Percentiles rank a stretch among this genome's conserved stretches.
phyloP scores from a whole-genome alignment of 2,329 filamentous ascomycete species.

The Lachnum nothofagi region DNA sequence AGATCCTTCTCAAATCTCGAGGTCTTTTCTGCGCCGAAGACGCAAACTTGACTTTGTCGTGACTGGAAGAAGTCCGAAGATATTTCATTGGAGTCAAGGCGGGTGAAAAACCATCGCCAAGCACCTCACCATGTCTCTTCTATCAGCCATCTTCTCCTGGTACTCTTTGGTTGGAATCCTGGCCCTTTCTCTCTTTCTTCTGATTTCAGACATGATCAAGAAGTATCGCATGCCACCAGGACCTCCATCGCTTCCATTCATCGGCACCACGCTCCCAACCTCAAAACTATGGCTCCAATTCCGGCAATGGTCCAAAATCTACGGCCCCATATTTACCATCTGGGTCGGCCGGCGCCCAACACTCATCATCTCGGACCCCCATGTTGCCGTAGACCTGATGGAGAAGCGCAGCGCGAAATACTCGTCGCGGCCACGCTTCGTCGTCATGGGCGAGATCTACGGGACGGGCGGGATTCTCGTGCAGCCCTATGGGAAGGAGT shows the following conservation, averaged over 20 bases:
- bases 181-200: slow-evolving; percentile 22
- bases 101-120: neutral
- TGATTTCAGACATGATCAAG: slow-evolving; percentile 32
- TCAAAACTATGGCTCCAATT: slow-evolving; percentile 37
- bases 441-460: slow-evolving; percentile 42
- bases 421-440: slow-evolving; percentile 40
- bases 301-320: slow-evolving; percentile 40
- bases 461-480: slow-evolving; percentile 40
- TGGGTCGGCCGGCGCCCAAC: slow-evolving; percentile 44
- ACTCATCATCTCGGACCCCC: slow-evolving; percentile 41
- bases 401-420: slow-evolving; percentile 43
- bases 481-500: slow-evolving; percentile 45
- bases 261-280: slow-evolving; percentile 38
- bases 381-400: slow-evolving; percentile 40
- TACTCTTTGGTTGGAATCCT: slow-evolving; percentile 21
- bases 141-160: slow-evolving; percentile 13
- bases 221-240: slow-evolving; percentile 42
- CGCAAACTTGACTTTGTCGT: no score
- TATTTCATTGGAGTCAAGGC: neutral
- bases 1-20: no score
- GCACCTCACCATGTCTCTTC: slow-evolving; percentile 12
- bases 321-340: slow-evolving; percentile 45
- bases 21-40: no score
- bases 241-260: slow-evolving; percentile 41
- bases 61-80: no score